Evolutionary conservation across 495 filamentous ascomycete genomes (phyloP).

Genomic region (Poronia punctata): DNA sequence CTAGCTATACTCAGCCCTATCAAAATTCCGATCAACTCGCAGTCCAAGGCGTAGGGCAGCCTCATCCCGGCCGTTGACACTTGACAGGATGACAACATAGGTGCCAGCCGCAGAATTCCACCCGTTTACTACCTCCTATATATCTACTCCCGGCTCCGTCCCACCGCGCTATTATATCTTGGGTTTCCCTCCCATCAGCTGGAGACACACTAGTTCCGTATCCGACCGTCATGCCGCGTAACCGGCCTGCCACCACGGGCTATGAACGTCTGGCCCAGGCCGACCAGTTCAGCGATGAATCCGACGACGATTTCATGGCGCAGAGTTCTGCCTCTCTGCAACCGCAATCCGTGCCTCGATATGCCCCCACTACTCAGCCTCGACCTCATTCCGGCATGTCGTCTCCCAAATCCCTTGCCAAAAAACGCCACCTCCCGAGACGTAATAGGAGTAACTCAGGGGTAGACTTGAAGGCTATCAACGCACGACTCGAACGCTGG

Average conservation of each 20-base stretch:
- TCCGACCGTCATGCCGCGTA: constrained; percentile 28
- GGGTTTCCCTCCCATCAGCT: too few species aligned
- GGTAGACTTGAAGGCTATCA: constrained; percentile 98
- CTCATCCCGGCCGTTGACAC: too few species aligned
- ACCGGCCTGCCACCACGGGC: constrained; percentile 71
- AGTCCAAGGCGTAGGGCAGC: too few species aligned
- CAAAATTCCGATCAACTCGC: too few species aligned
- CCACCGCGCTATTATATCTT: too few species aligned
- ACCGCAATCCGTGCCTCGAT: constrained; percentile 58
- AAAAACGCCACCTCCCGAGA: constrained; percentile 40
- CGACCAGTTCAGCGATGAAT: constrained; percentile 75
- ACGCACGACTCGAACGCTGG: constrained; percentile 92
- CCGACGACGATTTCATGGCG: constrained; percentile 56
- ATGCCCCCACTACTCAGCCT: constrained; percentile 58
- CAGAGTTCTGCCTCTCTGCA: constrained; percentile 48
- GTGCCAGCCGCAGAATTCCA: too few species aligned
- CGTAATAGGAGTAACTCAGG: constrained; percentile 74
- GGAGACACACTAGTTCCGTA: too few species aligned
- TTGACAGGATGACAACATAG: too few species aligned
- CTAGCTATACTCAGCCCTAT: too few species aligned
- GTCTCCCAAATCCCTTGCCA: constrained; percentile 34
- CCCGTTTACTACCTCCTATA: too few species aligned
- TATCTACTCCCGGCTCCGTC: too few species aligned
- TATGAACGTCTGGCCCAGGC: constrained; percentile 90
- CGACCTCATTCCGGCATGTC: constrained; percentile 55